Base-by-base conservation (phyloP, 2,329 filamentous ascomycete genomes). In the Aspergillus sp. region DNA sequence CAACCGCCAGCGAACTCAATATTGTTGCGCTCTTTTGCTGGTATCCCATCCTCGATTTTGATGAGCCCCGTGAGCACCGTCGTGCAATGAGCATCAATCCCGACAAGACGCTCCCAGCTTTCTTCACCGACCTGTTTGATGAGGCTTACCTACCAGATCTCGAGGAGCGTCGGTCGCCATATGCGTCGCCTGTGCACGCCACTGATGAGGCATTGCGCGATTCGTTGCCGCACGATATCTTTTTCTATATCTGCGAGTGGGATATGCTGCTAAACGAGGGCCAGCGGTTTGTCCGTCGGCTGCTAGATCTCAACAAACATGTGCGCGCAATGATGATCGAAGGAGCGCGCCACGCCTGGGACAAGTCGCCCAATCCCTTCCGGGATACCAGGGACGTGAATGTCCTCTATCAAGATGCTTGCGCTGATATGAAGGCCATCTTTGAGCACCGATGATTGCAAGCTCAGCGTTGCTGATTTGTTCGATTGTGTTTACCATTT, bases 211-310 rank as follows among this genome's bases (percentile, higher is more conserved):
- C 84, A 66, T 77, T 88, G n/a, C 66, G 70, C 27, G 77, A 79
- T 21, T 78, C 77, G 2, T 69, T 88, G 1, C 85, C 85, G 0
- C 75, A 82, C n/a, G 81, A 86, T 57, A 81, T 87, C 47, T 84
- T 86, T 57, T 72, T 87, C 63, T 85, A 83, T 66, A 82, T 84
- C 44, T 87, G 85, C 68, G 85, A 88, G 68, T 87, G 83, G 82
- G 85, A 88, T 66, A 87, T 87, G 85, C 74, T 88, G 14, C 75
- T 86, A n/a, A 79, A 80, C 14, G 85, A 88, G 68, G 85, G 83
- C 6, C 73, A 79, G 60, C 59, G 63, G 1, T 80, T 81, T 53
- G 73, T 77, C 45, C 69, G 75, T 12, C 70, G 75, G 12, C 62
- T 81, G 35, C 67, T 79, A 37, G 57, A 59, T 1, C 65, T 79